phyloP scores from a whole-genome alignment of 148 eudicot species.

The Salicornia ramosissima region DNA sequence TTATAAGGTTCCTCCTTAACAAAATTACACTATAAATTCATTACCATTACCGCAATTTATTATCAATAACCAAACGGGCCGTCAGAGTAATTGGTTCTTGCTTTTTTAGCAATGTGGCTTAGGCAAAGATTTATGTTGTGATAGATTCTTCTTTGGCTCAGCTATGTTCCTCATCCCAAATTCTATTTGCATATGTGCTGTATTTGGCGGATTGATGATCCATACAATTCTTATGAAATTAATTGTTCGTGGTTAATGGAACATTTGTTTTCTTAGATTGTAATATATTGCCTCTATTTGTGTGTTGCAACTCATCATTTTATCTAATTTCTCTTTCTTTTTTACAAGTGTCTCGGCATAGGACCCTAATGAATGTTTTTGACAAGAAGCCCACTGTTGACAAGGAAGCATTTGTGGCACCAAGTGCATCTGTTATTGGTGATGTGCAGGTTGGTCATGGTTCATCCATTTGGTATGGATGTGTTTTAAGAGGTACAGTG shows the following conservation, averaged over 20 bases:
- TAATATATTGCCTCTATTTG: not conserved
- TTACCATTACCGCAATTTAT: too few relatives aligned
- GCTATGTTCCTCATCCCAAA: not conserved
- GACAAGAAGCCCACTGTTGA: constrained; percentile 74
- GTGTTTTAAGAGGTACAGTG: constrained; percentile 79
- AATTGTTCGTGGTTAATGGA: too few relatives aligned
- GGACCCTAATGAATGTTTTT: constrained; percentile 83
- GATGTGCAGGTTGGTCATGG: constrained; percentile 70
- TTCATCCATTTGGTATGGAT: constrained; percentile 95
- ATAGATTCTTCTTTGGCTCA: not conserved
- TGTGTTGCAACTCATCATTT: not conserved
- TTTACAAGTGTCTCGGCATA: constrained; percentile 72
- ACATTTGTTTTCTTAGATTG: not conserved
- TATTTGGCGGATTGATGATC: not conserved
- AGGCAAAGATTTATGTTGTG: not conserved
- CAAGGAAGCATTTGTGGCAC: constrained; percentile 87
- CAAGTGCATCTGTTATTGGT: constrained; percentile 87
- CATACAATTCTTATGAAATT: not conserved
- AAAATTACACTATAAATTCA: too few relatives aligned
- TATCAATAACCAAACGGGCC: too few relatives aligned
- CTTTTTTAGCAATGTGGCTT: not conserved
- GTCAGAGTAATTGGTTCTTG: not conserved
- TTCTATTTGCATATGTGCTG: not conserved
- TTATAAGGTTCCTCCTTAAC: too few relatives aligned
- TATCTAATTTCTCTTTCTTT: constrained; percentile 13